These are phyloP conservation scores for Neurospora sp. DNA, from an alignment of 495 filamentous ascomycete species.

Conservation along the genomic window DNA sequence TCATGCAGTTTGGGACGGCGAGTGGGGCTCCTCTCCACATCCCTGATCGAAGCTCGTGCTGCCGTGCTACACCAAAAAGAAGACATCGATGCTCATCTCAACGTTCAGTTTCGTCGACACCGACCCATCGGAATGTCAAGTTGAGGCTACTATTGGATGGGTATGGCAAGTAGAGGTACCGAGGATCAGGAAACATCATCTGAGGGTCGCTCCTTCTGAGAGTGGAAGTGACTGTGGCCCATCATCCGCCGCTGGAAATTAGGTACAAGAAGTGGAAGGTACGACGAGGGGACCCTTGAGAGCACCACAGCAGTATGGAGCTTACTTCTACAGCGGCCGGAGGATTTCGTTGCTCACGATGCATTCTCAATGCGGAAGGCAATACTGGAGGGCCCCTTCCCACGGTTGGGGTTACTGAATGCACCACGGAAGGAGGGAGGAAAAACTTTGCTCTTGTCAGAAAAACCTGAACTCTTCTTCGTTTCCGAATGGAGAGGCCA, in stretches of 20 bases:
- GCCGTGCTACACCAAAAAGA: neutral
- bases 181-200: neutral
- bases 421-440: neutral
- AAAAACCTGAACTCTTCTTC: neutral
- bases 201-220: neutral
- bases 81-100: neutral
- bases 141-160: neutral
- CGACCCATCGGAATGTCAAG: neutral
- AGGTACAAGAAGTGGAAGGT: neutral
- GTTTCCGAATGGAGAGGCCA: neutral
- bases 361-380: neutral
- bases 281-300: neutral
- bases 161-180: neutral
- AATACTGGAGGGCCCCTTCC: neutral
- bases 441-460: neutral
- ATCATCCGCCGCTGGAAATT: neutral
- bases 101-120: neutral
- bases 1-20: neutral
- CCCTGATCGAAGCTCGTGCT: neutral
- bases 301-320: neutral
- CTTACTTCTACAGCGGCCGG: neutral
- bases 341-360: neutral
- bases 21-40: neutral
- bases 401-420: neutral
- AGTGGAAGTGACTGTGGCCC: neutral